Conservation (phyloP, 257 asterid species). For the Eucommia ulmoides region DNA sequence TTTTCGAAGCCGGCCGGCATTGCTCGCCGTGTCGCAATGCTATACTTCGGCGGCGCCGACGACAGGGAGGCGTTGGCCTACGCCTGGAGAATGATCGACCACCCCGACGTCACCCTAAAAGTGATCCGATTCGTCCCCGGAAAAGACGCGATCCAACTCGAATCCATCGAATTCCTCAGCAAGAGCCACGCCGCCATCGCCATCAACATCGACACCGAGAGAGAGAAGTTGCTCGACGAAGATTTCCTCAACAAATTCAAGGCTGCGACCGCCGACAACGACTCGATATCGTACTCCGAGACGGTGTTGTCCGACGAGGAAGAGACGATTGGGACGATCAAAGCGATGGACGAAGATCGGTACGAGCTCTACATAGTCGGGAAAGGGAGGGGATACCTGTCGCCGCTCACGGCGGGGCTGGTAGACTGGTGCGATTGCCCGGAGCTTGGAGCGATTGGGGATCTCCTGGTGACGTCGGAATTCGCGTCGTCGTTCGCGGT, state of each 20-base stretch:
- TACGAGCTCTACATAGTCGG: conserved; percentile 77
- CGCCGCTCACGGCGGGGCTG: conserved; percentile 63
- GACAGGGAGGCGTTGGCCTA: conserved; percentile 76
- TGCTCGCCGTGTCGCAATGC: conserved; percentile 34
- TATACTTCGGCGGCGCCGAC: conserved; percentile 78
- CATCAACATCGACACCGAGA: conserved; percentile 23
- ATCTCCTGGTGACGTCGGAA: conserved; percentile 72
- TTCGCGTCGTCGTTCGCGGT: conserved; percentile 56
- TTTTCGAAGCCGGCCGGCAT: conserved; percentile 20
- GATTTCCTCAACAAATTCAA: conserved; percentile 47
- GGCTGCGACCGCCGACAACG: conserved; percentile 23
- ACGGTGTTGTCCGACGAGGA: conserved; percentile 60
- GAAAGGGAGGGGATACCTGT: conserved; percentile 49
- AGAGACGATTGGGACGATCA: conserved; percentile 57
- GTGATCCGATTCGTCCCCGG: conserved; percentile 58
- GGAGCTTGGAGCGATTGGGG: conserved; percentile 87
- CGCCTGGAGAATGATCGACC: conserved; percentile 66
- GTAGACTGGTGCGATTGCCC: conserved; percentile 98
- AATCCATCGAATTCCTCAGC: conserved; percentile 12
- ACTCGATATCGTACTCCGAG: conserved; percentile 31
- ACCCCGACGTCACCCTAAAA: conserved; percentile 26
- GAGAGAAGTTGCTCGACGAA: conserved; percentile 48
- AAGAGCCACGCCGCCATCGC: conserved; percentile 25
- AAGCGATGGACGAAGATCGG: conserved; percentile 45
- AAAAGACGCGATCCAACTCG: conserved; percentile 11